Conservation (phyloP, 306 rosid species). For the Acacia acuminata region DNA sequence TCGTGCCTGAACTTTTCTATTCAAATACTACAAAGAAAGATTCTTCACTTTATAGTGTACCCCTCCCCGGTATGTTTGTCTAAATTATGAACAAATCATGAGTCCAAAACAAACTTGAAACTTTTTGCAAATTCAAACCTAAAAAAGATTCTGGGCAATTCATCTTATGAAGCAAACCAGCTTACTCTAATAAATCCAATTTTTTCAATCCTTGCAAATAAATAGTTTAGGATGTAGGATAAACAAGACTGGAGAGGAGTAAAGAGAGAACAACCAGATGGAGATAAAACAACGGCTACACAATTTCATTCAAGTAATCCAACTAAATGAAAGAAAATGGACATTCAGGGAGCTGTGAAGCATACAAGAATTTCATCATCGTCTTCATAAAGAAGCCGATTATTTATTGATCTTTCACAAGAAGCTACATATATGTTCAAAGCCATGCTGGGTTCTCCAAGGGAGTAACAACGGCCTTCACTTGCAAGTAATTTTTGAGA, state of each 20-base stretch:
- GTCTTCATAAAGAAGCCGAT: slow-evolving; percentile 20
- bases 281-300: neutral
- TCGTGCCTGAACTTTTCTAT: no score
- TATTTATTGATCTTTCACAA: slow-evolving; percentile 32
- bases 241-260: neutral
- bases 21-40: neutral
- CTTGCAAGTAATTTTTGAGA: slow-evolving; percentile 84
- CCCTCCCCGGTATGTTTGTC: neutral
- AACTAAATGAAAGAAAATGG: neutral
- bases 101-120: neutral
- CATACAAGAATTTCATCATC: slow-evolving; percentile 27
- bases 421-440: slow-evolving; percentile 15
- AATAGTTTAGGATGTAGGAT: neutral
- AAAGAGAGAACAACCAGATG: neutral
- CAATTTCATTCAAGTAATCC: slow-evolving; percentile 5
- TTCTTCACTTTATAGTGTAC: neutral
- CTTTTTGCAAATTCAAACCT: neutral
- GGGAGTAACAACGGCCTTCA: slow-evolving; percentile 84
- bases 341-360: neutral
- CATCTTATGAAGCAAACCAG: neutral
- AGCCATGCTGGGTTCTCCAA: slow-evolving; percentile 89
- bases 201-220: neutral
- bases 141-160: neutral
- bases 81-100: neutral
- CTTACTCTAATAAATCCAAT: neutral